Evolutionary conservation across 176 grass and related monocot genomes (phyloP), one percentile per base, ranked within the genome.

Genomic region (Carex littledalei): DNA sequence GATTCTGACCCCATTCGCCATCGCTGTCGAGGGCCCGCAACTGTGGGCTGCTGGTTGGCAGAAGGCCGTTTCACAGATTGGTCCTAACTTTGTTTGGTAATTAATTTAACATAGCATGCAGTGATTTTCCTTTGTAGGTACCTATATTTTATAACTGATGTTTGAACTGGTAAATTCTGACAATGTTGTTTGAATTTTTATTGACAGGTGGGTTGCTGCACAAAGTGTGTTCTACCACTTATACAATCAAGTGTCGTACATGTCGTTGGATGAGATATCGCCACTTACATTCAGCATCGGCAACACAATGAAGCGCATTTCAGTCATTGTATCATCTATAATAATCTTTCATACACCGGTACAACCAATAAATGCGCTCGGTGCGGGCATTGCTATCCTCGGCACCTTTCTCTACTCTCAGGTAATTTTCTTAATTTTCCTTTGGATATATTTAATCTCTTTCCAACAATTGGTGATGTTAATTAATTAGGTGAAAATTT

Each of bases 171-270:
- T 78, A 18, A 29, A 78, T 56, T 78, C 50, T 78, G 50, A 78
- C 47, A 0, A 29, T 17, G 6, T 29, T 32, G n/a, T 67, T 81
- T 26, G 59, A 45, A 76, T 86, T 12, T 31, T 89, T 7, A 84
- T 3, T 88, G 63, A 12, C 53, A 82, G 95, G 95, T 98, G 95
- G 95, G 85, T 94, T 75, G 95, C 86, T 14, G 95, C 95, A 22
- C 95, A 98, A 75, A 98, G 95, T 59, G 88, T 98, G 79, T 98
- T 98, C 92, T 98, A 98, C 89, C 95, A 98, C 86, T 78, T 98
- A 14, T 98, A 98, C 86, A 98, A 98, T 88, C 95, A 98, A 59
- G 92, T 98, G 37, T 98, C 95, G 4, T 98, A 98, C 93, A 98
- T 98, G 95, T 98, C 95, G 0, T 47, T 98, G 37, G 93, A 98